Evolutionary conservation across 805 yeast species (phyloP).

Genomic region (Komagataella kurtzmanii): DNA sequence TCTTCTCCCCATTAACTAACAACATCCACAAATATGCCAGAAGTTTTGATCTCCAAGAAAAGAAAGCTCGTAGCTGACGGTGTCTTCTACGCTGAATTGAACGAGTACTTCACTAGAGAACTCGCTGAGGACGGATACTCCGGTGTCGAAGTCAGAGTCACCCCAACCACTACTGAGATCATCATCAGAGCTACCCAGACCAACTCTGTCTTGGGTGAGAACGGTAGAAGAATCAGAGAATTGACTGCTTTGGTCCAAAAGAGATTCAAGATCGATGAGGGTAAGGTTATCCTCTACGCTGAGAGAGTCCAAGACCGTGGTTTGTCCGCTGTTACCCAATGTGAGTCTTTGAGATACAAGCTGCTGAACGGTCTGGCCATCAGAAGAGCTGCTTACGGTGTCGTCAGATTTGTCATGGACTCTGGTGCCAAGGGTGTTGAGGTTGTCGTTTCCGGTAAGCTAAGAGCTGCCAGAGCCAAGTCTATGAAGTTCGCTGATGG

Average conservation of each 20-base stretch:
- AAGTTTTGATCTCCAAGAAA: slow-evolving; percentile 73
- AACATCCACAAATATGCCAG: slow-evolving; percentile 10
- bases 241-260: slow-evolving; percentile 94
- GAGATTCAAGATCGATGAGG: slow-evolving; percentile 95
- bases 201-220: slow-evolving; percentile 97
- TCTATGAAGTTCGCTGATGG: slow-evolving; percentile 99
- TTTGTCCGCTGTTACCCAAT: slow-evolving; percentile 98
- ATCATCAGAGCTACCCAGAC: slow-evolving; percentile 99
- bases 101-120: slow-evolving; percentile 99
- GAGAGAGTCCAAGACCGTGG: slow-evolving; percentile 99
- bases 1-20: slow-evolving; percentile 1
- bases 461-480: slow-evolving; percentile 99
- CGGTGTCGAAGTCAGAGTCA: slow-evolving; percentile 98
- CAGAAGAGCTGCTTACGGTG: slow-evolving; percentile 99
- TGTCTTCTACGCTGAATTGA: slow-evolving; percentile 99
- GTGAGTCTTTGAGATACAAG: slow-evolving; percentile 97
- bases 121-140: slow-evolving; percentile 99
- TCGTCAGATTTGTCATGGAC: slow-evolving; percentile 98
- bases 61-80: slow-evolving; percentile 99
- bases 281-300: slow-evolving; percentile 88
- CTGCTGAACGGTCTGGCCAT: slow-evolving; percentile 97
- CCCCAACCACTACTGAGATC: slow-evolving; percentile 96
- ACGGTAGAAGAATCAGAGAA: slow-evolving; percentile 99
- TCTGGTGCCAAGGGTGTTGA: slow-evolving; percentile 99
- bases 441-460: slow-evolving; percentile 98